phyloP scores from a whole-genome alignment of 2,329 filamentous ascomycete species.

The Cladorrhinum sp. region DNA sequence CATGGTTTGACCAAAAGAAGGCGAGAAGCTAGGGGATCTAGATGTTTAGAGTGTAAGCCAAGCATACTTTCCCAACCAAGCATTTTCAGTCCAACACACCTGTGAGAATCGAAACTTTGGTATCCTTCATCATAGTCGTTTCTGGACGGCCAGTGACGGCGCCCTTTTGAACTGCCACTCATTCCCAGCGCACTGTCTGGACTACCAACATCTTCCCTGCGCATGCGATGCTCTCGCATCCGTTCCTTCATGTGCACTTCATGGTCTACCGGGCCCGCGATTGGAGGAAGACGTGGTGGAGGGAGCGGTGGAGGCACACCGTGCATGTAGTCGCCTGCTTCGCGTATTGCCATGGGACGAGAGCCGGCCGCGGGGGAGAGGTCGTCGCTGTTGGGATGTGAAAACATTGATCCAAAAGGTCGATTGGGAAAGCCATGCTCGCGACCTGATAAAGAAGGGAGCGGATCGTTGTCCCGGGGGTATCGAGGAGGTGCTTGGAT shows the following conservation, averaged over 20 bases:
- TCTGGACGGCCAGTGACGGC: slow-evolving; percentile 14
- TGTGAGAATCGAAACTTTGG: slow-evolving; percentile 27
- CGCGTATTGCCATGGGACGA: slow-evolving; percentile 42
- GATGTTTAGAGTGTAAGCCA: not conserved
- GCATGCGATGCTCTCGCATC: slow-evolving; percentile 26
- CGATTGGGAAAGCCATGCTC: slow-evolving; percentile 17
- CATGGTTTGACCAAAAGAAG: slow-evolving; percentile 40
- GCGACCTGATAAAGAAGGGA: slow-evolving; percentile 28
- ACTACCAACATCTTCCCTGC: slow-evolving; percentile 31
- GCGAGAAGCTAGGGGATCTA: slow-evolving; percentile 24
- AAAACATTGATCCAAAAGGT: slow-evolving; percentile 19
- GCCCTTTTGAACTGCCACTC: slow-evolving; percentile 35
- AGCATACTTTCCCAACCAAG: not conserved
- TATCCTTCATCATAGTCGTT: slow-evolving; percentile 29
- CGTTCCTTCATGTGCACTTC: slow-evolving; percentile 26
- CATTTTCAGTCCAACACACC: slow-evolving; percentile 18
- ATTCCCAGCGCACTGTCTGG: slow-evolving; percentile 31
- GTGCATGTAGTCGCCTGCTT: slow-evolving; percentile 35
- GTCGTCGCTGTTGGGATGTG: slow-evolving; percentile 20
- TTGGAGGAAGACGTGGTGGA: slow-evolving; percentile 41
- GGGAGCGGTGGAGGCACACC: slow-evolving; percentile 45
- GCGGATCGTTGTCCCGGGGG: slow-evolving; percentile 16
- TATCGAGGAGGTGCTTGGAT: slow-evolving; percentile 26
- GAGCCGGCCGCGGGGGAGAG: slow-evolving; percentile 28
- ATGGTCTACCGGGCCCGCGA: slow-evolving; percentile 33